A percentile compares a stretch with the other conserved stretches of the same genome.
These are phyloP conservation scores for Coemansia sp. DNA, from an alignment of 192 early-diverging fungal genomes.

Conservation along the genomic window DNA sequence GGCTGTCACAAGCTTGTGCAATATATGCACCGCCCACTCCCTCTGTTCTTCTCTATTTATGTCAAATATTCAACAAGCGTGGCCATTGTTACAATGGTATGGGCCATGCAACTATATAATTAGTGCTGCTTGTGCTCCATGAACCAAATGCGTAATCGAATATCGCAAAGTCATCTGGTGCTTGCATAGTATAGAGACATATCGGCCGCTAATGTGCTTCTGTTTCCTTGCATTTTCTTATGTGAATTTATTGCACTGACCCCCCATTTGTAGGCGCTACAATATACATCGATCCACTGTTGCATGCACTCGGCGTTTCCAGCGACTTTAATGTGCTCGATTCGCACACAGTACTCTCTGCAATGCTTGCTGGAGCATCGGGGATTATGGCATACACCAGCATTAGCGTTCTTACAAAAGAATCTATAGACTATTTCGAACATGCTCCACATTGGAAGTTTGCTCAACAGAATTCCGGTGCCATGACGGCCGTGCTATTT, in stretches of 20 bases:
- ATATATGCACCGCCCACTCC: not conserved
- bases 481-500: slow-evolving; percentile 29
- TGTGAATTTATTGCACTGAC: not conserved
- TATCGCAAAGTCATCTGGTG: too few species aligned
- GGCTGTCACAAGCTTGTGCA: not conserved
- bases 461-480: slow-evolving; percentile 19
- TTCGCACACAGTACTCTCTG: slow-evolving; percentile 44
- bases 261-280: slow-evolving; percentile 32
- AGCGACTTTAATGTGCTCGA: slow-evolving; percentile 36
- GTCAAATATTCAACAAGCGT: too few species aligned
- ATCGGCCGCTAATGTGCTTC: too few species aligned
- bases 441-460: slow-evolving; percentile 9
- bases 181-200: too few species aligned
- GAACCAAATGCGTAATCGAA: not conserved
- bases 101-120: too few species aligned
- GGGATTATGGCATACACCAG: slow-evolving; percentile 53
- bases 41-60: not conserved
- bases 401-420: slow-evolving; percentile 35
- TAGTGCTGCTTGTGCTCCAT: too few species aligned
- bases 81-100: too few species aligned
- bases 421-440: slow-evolving; percentile 38
- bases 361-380: slow-evolving; percentile 36
- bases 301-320: slow-evolving; percentile 33
- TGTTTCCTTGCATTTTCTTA: not conserved
- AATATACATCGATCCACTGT: slow-evolving; percentile 43